These are phyloP conservation scores for Amaranthus palmeri DNA, from an alignment of 148 eudicot species.

Conservation along the genomic window DNA sequence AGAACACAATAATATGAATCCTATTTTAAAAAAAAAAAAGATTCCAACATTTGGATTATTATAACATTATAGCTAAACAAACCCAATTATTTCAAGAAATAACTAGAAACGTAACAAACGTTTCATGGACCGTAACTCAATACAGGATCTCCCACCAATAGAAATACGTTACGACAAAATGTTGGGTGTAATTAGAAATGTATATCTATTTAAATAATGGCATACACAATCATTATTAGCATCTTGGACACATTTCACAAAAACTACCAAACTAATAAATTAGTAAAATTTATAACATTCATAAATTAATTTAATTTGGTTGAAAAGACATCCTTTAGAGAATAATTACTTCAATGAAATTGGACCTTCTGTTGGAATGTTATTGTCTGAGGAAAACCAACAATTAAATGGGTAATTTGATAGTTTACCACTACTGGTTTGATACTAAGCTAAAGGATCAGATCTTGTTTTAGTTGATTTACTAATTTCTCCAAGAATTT, in stretches of 20 bases:
- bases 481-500: no score
- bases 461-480: no score
- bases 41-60: not conserved
- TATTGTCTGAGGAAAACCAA: not conserved
- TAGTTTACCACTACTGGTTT: no score
- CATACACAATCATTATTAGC: slow-evolving; percentile 24
- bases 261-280: slow-evolving; percentile 3
- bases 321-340: not conserved
- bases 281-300: not conserved
- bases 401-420: not conserved
- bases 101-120: not conserved
- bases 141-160: slow-evolving; percentile 6
- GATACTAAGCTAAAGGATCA: no score
- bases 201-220: slow-evolving; percentile 3
- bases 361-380: slow-evolving; percentile 3
- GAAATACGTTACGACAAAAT: slow-evolving; percentile 9
- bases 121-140: not conserved
- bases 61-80: slow-evolving; percentile 22
- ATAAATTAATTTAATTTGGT: not conserved
- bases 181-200: not conserved
- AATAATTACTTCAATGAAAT: not conserved
- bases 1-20: not conserved
- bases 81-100: slow-evolving; percentile 11
- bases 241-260: slow-evolving; percentile 3
- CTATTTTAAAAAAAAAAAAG: not conserved